Evolutionary conservation across 257 asterid genomes (phyloP).

Genomic region (Scutellaria galericulata): DNA sequence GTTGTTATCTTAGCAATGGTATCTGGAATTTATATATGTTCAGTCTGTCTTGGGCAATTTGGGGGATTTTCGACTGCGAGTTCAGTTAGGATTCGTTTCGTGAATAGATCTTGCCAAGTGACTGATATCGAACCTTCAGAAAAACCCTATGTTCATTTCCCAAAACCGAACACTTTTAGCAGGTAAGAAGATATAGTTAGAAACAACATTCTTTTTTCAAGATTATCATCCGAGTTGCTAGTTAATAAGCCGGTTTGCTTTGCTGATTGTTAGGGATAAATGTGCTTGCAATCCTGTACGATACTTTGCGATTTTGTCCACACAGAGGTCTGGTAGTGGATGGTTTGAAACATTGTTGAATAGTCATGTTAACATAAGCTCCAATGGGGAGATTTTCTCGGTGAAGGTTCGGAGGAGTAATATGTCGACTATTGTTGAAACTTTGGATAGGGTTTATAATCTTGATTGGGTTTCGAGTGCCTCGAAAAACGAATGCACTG

Average conservation of each 20-base stretch:
- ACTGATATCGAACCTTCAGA: slow-evolving; percentile 64
- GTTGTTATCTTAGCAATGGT: slow-evolving; percentile 78
- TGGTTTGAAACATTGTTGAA: slow-evolving; percentile 97
- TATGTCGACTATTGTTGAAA: slow-evolving; percentile 68
- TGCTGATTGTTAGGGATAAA: slow-evolving; percentile 67
- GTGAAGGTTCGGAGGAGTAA: slow-evolving; percentile 81
- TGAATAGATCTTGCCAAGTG: slow-evolving; percentile 61
- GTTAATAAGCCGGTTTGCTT: slow-evolving; percentile 18
- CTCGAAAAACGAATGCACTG: slow-evolving; percentile 94
- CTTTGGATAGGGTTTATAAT: slow-evolving; percentile 81
- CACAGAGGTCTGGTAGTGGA: slow-evolving; percentile 99
- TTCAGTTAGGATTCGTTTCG: slow-evolving; percentile 46
- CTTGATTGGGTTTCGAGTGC: slow-evolving; percentile 90
- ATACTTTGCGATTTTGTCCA: slow-evolving; percentile 85
- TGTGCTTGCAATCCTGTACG: slow-evolving; percentile 94
- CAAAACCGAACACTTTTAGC: slow-evolving; percentile 80
- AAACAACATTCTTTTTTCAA: background rate
- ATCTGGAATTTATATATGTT: slow-evolving; percentile 80
- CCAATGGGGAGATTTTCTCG: slow-evolving; percentile 97
- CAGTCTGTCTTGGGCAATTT: slow-evolving; percentile 76
- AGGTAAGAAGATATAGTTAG: slow-evolving; percentile 50
- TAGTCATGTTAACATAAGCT: slow-evolving; percentile 90
- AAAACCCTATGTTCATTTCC: slow-evolving; percentile 74
- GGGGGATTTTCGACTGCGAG: slow-evolving; percentile 44
- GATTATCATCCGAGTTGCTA: background rate